A percentile compares a stretch with the other conserved stretches of the same genome.
Evolutionary conservation across 257 asterid species (phyloP).

Genomic region (Ehretia macrophylla): DNA sequence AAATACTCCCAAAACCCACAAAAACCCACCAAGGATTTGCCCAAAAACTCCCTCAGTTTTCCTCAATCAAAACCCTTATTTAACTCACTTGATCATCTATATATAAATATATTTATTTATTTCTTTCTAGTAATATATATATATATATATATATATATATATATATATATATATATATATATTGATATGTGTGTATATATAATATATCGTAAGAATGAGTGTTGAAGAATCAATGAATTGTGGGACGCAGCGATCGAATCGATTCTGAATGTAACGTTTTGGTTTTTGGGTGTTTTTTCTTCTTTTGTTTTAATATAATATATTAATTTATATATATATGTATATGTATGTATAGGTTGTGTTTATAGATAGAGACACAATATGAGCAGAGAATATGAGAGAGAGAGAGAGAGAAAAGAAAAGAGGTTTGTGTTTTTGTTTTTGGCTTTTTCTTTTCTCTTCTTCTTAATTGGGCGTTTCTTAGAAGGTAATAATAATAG

Average conservation of each 20-base stretch:
- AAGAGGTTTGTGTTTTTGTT: background rate
- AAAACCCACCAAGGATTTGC: constrained; percentile 33
- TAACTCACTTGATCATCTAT: constrained; percentile 60
- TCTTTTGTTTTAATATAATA: background rate
- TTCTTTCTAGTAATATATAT: no score
- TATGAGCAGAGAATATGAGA: background rate
- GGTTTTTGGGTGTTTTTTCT: constrained; percentile 6
- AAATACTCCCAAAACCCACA: constrained; percentile 40
- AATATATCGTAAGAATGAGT: constrained; percentile 1
- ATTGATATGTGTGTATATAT: background rate
- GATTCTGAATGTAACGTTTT: constrained; percentile 28
- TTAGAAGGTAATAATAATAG: no score
- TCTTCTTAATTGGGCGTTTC: no score
- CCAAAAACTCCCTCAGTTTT: constrained; percentile 24
- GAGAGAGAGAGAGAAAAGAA: background rate
- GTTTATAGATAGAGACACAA: background rate
- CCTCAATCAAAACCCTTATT: constrained; percentile 42
- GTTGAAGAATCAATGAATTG: constrained; percentile 23
- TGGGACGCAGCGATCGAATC: constrained; percentile 42
- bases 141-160: constrained; percentile 6
- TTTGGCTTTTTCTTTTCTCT: no score
- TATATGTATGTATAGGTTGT: background rate
- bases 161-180: background rate
- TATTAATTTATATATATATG: background rate
- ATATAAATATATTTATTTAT: constrained; percentile 5